Evolutionary conservation across 345 rosid species (phyloP).

Genomic region (Syzygium jambos): DNA sequence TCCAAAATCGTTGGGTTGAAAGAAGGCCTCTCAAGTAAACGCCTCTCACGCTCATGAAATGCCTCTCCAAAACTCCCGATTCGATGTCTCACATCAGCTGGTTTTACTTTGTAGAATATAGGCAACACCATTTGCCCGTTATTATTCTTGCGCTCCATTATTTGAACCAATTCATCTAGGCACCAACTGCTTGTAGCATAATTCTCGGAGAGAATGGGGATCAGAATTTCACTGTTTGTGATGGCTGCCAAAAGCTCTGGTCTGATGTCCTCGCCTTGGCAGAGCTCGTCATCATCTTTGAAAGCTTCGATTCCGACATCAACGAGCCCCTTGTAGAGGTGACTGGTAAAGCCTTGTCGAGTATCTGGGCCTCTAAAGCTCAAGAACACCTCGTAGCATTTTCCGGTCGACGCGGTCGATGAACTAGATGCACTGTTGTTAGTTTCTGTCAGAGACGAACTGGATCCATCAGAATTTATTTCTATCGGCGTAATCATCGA

Average conservation of each 20-base stretch:
- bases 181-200: background rate
- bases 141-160: background rate
- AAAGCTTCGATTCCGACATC: fast-evolving
- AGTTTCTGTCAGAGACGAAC: background rate
- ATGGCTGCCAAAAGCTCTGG: background rate
- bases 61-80: fast-evolving
- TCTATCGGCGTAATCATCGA: fast-evolving
- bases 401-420: background rate
- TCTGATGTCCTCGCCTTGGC: background rate
- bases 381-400: background rate
- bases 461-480: background rate
- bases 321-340: background rate
- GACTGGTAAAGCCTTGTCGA: background rate
- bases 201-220: background rate
- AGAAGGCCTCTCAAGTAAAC: background rate
- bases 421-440: background rate
- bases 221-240: background rate
- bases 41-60: background rate
- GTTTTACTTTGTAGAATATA: background rate
- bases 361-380: background rate
- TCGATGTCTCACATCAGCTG: background rate
- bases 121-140: background rate
- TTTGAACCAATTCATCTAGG: background rate
- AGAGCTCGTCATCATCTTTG: background rate
- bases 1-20: background rate